A percentile compares a stretch with the other conserved stretches of the same genome.
Conservation (phyloP, 306 rosid genomes). For the Sphenostylis stenocarpa region DNA sequence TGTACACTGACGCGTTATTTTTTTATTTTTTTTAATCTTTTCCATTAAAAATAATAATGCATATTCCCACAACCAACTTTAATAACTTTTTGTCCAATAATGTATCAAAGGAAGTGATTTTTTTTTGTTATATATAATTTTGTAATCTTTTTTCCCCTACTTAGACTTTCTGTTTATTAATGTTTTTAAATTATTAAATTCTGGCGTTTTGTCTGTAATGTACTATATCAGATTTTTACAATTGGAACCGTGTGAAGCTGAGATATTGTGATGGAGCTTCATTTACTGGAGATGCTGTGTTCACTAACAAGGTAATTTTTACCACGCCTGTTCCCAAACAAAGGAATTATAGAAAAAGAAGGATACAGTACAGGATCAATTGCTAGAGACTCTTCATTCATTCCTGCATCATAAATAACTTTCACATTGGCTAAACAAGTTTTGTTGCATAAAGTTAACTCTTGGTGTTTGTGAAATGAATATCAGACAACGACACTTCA, state of each 20-base stretch:
- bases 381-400: background rate
- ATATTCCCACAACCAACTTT: background rate
- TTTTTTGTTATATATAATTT: too few species aligned
- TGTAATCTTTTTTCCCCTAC: background rate
- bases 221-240: slow-evolving; percentile 80
- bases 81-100: background rate
- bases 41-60: too few species aligned
- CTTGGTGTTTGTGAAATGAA: slow-evolving; percentile 40
- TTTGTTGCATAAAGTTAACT: slow-evolving; percentile 5
- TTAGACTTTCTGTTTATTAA: background rate
- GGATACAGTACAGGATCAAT: background rate
- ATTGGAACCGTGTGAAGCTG: slow-evolving; percentile 96
- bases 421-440: background rate
- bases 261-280: slow-evolving; percentile 98
- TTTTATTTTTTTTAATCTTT: background rate
- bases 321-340: background rate
- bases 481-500: slow-evolving; percentile 75
- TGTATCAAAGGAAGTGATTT: background rate
- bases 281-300: slow-evolving; percentile 69
- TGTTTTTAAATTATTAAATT: background rate
- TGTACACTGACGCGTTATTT: background rate
- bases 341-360: background rate
- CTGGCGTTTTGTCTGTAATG: slow-evolving; percentile 5
- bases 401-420: background rate
- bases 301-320: slow-evolving; percentile 67